Percentiles rank a stretch among this genome's conserved stretches.
phyloP scores from a whole-genome alignment of 1,284 basidiomycete genomes.

The Ceratobasidium theobromae region DNA sequence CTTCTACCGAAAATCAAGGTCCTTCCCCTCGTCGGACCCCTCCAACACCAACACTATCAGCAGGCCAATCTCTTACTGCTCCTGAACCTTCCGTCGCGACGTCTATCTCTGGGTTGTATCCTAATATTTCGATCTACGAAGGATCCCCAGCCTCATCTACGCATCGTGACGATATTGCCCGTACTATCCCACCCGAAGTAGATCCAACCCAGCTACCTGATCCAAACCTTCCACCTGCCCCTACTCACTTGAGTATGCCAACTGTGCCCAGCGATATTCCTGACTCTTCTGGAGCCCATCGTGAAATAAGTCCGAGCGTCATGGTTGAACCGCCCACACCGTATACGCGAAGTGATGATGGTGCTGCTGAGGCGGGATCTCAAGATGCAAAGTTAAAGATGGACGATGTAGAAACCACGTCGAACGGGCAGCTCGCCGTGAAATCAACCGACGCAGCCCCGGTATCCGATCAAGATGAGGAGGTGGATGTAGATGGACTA shows the following conservation, averaged over 20 bases:
- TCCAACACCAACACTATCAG: constrained; percentile 13
- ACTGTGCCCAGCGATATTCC: neutral
- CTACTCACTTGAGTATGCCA: constrained; percentile 17
- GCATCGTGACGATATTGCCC: neutral
- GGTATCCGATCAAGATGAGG: neutral
- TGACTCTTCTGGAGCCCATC: neutral
- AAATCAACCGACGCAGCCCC: neutral
- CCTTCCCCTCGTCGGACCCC: constrained; percentile 19
- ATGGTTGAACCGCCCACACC: constrained; percentile 22
- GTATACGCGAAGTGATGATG: constrained; percentile 12
- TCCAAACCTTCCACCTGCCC: constrained; percentile 7
- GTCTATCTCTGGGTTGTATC: constrained; percentile 9
- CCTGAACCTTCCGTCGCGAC: constrained; percentile 17
- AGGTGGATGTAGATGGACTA: neutral
- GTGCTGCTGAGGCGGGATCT: neutral
- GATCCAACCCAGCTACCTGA: constrained; percentile 7
- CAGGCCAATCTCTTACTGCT: constrained; percentile 16
- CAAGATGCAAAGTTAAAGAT: neutral
- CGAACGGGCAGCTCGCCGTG: neutral
- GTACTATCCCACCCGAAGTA: neutral
- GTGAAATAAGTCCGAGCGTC: constrained; percentile 13
- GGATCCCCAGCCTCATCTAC: constrained; percentile 11
- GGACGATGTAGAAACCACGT: neutral
- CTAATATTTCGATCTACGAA: constrained; percentile 13
- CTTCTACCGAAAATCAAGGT: neutral